Base-by-base conservation (phyloP, 176 grass and related monocot species). In the Themeda triandra region DNA sequence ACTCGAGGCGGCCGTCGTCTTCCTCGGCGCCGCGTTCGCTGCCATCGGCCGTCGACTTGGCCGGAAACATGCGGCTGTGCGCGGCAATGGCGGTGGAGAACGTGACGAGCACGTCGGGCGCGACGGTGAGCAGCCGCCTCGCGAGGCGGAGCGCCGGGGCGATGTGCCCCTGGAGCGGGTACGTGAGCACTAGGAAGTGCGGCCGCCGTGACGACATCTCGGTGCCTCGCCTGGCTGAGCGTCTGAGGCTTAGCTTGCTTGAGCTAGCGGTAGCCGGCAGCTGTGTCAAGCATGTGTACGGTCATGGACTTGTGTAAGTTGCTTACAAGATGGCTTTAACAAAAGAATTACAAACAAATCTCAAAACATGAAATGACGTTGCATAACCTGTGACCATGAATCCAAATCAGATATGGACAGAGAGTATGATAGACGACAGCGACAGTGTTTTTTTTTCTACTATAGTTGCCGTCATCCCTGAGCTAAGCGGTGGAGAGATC, bases 111-210 rank as follows among this genome's bases (percentile, higher is more conserved):
- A 73, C 46, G 73, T 80, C 83, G n/a, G 85, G 85, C 3, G 51
- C 46, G 10, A 56, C 63, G 35, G 82, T 65, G 4, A 82, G 71
- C 66, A 90, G 60, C 24, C 69, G 59, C 46, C 83, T 84, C 41
- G 92, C 85, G 45, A 92, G 89, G 66, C 91, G 65, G 41, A 94
- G 89, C 17, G 89, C 89, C 19, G 94, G 92, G 31, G 90, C 87
- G 79, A 97, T 90, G 76, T 94, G 89, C 46, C 94, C 92, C 73
- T 97, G 92, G 60, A 92, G 65, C 23, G 89, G 92, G 76, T 40
- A 92, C 32, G 92, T 90, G 31, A 83, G 78, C 80, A 92, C 76
- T 18, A 92, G 79, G 76, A 97, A 90, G 82, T 94, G 94, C 40
- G 58, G 84, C 36, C 32, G 69, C 13, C 11, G 77, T 54, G 77